A percentile compares a stretch with the other conserved stretches of the same genome.
These are phyloP conservation scores for Coemansia sp. DNA, from an alignment of 192 early-diverging fungal genomes.

Conservation along the genomic window DNA sequence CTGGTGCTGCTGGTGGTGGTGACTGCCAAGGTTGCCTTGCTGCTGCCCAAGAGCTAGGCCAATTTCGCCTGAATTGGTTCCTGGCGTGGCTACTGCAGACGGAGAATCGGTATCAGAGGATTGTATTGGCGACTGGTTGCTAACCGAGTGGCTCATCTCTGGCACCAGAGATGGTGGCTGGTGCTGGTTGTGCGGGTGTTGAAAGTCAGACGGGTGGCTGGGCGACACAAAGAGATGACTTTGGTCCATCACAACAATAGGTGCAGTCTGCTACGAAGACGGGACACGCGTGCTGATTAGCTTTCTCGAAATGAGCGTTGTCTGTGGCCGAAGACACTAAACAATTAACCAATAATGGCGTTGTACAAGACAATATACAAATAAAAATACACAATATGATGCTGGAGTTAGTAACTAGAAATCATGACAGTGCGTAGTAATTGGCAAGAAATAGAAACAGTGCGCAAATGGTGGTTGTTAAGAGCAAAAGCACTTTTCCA, in stretches of 20 bases:
- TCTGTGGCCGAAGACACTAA: conserved; percentile 1
- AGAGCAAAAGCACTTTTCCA: not conserved
- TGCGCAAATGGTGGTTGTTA: not conserved
- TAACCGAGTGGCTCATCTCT: conserved; percentile 43
- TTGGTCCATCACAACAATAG: conserved; percentile 38
- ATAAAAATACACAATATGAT: conserved; percentile 12
- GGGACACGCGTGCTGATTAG: conserved; percentile 2
- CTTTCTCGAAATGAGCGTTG: not conserved
- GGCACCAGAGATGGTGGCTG: conserved; percentile 21
- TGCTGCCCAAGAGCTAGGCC: conserved; percentile 17
- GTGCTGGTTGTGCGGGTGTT: conserved; percentile 22
- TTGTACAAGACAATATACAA: conserved; percentile 11
- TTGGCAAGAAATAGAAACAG: conserved; percentile 2
- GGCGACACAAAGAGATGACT: conserved; percentile 39
- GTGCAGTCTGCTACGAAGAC: conserved; percentile 2
- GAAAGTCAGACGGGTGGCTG: conserved; percentile 28
- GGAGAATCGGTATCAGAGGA: conserved; percentile 38
- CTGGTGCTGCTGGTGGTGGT: conserved; percentile 33
- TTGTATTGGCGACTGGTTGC: conserved; percentile 29
- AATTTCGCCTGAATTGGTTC: conserved; percentile 20
- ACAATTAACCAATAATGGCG: conserved; percentile 12
- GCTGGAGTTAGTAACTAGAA: conserved; percentile 11
- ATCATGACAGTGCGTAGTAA: conserved; percentile 8
- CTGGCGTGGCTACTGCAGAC: conserved; percentile 28
- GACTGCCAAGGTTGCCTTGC: not conserved